phyloP scores from a whole-genome alignment of 2,329 filamentous ascomycete genomes.

The Fusarium secorum region DNA sequence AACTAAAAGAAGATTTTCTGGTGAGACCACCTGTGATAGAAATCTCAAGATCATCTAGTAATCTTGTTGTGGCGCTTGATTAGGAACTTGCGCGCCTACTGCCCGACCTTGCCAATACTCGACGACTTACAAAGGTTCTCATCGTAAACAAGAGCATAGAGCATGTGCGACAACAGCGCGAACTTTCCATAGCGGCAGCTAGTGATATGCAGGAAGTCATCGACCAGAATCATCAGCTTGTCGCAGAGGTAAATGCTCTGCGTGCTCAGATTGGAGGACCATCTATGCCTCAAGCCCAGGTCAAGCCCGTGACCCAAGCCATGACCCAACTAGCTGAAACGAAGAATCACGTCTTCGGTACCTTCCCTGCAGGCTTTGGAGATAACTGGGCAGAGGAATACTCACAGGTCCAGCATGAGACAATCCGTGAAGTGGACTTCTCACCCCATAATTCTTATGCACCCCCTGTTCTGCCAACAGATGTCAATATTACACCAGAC shows the following conservation, averaged over 20 bases:
- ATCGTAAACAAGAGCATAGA: constrained; percentile 18
- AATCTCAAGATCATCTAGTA: background rate
- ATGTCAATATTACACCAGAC: background rate
- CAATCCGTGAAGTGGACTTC: background rate
- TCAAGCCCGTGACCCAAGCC: constrained; percentile 3
- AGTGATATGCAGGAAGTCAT: background rate
- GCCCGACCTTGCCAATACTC: background rate
- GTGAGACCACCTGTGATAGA: background rate
- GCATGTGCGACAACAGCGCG: constrained; percentile 6
- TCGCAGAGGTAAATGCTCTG: constrained; percentile 6
- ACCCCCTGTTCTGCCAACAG: background rate
- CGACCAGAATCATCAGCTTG: background rate
- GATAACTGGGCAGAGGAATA: constrained; percentile 3
- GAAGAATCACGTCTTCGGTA: constrained; percentile 4
- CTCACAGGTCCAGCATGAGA: background rate
- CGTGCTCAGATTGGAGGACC: background rate
- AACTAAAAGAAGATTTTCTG: constrained; percentile 13
- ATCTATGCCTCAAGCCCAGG: background rate
- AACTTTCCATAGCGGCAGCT: background rate
- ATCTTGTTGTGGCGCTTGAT: background rate
- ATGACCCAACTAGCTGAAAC: constrained; percentile 14
- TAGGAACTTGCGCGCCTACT: constrained; percentile 15
- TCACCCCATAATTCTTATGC: background rate
- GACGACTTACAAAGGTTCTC: constrained; percentile 16
- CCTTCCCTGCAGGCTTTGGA: background rate